phyloP scores from a whole-genome alignment of 2,329 filamentous ascomycete species.

The Colletotrichum salicis region DNA sequence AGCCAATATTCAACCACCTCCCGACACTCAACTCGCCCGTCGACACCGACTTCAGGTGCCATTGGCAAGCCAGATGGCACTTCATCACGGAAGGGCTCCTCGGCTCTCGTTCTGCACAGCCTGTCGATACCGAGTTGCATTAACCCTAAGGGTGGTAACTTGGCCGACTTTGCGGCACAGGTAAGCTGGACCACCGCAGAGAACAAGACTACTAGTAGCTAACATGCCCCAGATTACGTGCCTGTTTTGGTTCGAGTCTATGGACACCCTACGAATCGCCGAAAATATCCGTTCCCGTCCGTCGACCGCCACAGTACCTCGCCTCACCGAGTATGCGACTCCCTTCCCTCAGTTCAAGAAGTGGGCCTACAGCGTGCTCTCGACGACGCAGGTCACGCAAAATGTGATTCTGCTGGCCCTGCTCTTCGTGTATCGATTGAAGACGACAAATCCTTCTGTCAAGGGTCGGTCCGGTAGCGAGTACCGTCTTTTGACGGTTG shows the following conservation, averaged over 20 bases:
- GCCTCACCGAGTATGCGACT: constrained; percentile 76
- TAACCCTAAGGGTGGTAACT: constrained; percentile 77
- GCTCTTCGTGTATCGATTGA: constrained; percentile 92
- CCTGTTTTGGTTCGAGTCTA: constrained; percentile 96
- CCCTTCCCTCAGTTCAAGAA: constrained; percentile 86
- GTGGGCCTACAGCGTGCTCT: constrained; percentile 91
- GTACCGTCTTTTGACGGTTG: constrained; percentile 90
- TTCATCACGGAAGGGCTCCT: constrained; percentile 51
- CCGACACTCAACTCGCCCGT: constrained; percentile 48
- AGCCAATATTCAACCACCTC: constrained; percentile 40
- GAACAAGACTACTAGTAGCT: constrained; percentile 32
- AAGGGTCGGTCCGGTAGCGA: constrained; percentile 94
- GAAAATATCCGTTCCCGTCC: constrained; percentile 66
- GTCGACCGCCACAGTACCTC: constrained; percentile 53
- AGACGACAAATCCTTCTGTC: constrained; percentile 88
- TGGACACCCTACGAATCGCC: constrained; percentile 79
- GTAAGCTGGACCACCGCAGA: constrained; percentile 56
- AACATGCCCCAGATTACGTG: constrained; percentile 78
- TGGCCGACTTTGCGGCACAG: constrained; percentile 86
- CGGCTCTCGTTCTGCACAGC: constrained; percentile 65
- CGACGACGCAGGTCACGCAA: constrained; percentile 94
- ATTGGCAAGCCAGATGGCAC: constrained; percentile 44
- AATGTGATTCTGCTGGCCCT: constrained; percentile 93
- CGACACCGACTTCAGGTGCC: constrained; percentile 50
- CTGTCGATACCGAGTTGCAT: constrained; percentile 81